Evolutionary conservation across 2,329 filamentous ascomycete genomes (phyloP).

Genomic region (Paraphaeosphaeria minitans): DNA sequence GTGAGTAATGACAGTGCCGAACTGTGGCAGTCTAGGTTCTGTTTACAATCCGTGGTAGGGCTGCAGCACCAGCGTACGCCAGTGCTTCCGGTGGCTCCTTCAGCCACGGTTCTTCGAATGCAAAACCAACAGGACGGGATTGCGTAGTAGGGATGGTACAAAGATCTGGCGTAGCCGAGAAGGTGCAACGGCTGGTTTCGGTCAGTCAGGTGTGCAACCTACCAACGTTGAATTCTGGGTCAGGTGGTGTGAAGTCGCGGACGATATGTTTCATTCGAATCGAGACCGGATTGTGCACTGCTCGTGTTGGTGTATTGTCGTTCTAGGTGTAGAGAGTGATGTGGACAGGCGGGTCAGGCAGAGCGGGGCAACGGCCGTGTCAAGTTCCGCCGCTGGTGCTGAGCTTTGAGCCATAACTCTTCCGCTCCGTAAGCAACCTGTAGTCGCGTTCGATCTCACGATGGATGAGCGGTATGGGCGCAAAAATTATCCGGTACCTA

Average conservation of each 20-base stretch:
- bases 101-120: neutral
- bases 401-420: neutral
- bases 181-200: neutral
- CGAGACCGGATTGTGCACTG: neutral
- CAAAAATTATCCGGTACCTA: neutral
- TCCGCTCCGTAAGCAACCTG: conserved; percentile 3
- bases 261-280: neutral
- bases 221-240: conserved; percentile 1
- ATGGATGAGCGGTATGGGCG: conserved; percentile 12
- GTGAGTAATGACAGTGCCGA: no score
- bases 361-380: conserved; percentile 8
- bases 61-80: neutral
- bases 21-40: neutral
- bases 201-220: conserved; percentile 2
- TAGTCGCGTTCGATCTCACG: conserved; percentile 8
- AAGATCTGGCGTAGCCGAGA: conserved; percentile 3
- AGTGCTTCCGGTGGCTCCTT: neutral
- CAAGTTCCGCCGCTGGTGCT: conserved; percentile 7
- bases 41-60: neutral
- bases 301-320: neutral
- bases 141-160: neutral
- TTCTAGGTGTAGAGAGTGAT: neutral
- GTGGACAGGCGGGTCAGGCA: neutral
- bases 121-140: neutral
- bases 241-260: neutral